Evolutionary conservation across 768 basidiomycete species (phyloP).

Genomic region (Tylopilus felleus): DNA sequence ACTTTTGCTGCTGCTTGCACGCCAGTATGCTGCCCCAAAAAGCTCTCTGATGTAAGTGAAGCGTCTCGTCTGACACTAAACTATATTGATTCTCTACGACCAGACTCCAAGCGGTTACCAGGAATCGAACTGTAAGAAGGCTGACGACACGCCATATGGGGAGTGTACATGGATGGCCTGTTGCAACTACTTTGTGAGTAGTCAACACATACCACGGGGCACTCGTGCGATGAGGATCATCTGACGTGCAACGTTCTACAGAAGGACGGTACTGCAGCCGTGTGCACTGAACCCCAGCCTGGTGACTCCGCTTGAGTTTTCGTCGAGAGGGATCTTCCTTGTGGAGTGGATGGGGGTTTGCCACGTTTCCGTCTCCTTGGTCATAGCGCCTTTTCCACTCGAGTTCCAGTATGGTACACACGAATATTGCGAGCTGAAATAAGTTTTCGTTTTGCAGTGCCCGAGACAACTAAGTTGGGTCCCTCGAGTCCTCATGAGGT

Average conservation of each 20-base stretch:
- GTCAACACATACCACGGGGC: no score
- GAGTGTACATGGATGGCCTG: neutral
- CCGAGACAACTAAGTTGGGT: no score
- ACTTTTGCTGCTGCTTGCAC: neutral
- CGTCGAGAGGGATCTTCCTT: neutral
- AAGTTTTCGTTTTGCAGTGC: no score
- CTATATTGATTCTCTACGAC: neutral
- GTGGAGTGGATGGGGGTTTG: neutral
- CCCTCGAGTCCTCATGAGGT: no score
- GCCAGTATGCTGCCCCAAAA: no score
- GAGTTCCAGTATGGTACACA: neutral
- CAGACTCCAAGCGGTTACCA: neutral
- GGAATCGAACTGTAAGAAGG: neutral
- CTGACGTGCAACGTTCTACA: neutral
- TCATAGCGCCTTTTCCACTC: no score
- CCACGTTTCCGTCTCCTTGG: neutral
- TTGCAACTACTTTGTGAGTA: neutral
- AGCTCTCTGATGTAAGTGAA: neutral
- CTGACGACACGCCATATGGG: no score
- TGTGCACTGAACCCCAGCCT: neutral
- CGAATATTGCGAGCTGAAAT: neutral
- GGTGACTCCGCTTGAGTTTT: neutral
- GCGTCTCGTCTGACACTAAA: no score
- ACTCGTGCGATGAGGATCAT: neutral
- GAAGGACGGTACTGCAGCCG: neutral